Conservation (phyloP, 176 grass and related monocot species). For the Guadua angustifolia region DNA sequence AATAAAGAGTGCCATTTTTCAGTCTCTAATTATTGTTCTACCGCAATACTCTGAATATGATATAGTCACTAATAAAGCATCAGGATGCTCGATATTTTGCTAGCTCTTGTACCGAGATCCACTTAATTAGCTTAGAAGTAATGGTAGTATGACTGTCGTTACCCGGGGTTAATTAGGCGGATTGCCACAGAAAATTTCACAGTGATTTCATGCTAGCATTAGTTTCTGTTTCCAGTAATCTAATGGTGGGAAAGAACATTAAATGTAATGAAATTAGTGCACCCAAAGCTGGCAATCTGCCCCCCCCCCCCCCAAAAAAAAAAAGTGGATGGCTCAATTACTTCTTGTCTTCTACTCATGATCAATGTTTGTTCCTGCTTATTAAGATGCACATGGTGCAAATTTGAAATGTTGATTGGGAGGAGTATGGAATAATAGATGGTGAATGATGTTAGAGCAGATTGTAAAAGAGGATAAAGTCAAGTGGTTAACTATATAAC, state of each 20-base stretch:
- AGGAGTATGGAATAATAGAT: not conserved
- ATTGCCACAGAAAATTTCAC: not conserved
- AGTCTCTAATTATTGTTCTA: no score
- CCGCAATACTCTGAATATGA: no score
- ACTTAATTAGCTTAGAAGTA: no score
- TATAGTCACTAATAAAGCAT: no score
- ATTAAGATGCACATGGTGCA: slow-evolving; percentile 4
- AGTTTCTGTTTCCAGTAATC: not conserved
- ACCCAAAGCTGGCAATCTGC: not conserved
- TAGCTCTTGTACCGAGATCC: no score
- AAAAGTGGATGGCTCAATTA: not conserved
- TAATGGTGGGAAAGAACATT: slow-evolving; percentile 18
- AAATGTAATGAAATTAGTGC: slow-evolving; percentile 29
- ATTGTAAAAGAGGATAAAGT: slow-evolving; percentile 3
- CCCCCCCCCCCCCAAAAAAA: no score
- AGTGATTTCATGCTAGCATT: not conserved
- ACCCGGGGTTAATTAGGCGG: no score
- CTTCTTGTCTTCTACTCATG: not conserved
- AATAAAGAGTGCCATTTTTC: no score
- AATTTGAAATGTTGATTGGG: slow-evolving; percentile 33
- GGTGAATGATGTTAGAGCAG: not conserved
- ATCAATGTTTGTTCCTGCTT: slow-evolving; percentile 19
- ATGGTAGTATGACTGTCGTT: no score
- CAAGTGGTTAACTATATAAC: not conserved
- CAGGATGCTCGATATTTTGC: no score